Base-by-base conservation (phyloP, 1,284 basidiomycete genomes). In the Heterobasidion occidentale region DNA sequence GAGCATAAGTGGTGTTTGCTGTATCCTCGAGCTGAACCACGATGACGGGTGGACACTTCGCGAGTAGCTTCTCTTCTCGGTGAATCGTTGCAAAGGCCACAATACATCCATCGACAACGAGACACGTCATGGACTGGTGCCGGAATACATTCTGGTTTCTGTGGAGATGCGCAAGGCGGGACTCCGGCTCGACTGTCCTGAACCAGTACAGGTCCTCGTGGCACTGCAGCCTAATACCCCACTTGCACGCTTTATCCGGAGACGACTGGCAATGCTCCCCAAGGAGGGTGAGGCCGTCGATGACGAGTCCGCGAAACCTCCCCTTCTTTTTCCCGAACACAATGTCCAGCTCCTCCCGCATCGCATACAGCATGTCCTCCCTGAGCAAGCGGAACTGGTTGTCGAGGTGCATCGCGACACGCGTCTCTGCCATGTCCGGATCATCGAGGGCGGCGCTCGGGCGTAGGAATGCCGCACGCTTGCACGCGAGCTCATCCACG, bases 351-450 rank as follows among this genome's bases (percentile, higher is more conserved):
- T 86, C 84, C 19, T 87, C 85, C 27, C 74, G 73, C 64, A 87
- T 73, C 61, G 87, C 83, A 59, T 77, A 71, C 2, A 86, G 58
- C 80, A 87, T 83, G 55, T 87, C 85, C 61, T 86, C 85, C 2
- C 85, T 69, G 9, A 85, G 65, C 9, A 87, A 69, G 8, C 85
- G 77, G 62, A 83, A 87, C 56, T 83, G 82, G 56, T 84, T 84
- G 59, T 86, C 84, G 7, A 86, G 68, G 59, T 86, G 78, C 1
- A 74, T 69, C 1, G 73, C 67, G 2, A 73, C 60, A 8, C 79
- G 74, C 12, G 62, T 65, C 1, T 68, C 63, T 45, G 71, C 69
- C 8, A 6, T 27, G 0, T 67, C 60, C 0, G 75, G 69, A 34
- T 79, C 77, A 0, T 80, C 78, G 0, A 83, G 64, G 7, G 68